Evolutionary conservation across 306 rosid genomes (phyloP).

Genomic region (Medicago lupulina): DNA sequence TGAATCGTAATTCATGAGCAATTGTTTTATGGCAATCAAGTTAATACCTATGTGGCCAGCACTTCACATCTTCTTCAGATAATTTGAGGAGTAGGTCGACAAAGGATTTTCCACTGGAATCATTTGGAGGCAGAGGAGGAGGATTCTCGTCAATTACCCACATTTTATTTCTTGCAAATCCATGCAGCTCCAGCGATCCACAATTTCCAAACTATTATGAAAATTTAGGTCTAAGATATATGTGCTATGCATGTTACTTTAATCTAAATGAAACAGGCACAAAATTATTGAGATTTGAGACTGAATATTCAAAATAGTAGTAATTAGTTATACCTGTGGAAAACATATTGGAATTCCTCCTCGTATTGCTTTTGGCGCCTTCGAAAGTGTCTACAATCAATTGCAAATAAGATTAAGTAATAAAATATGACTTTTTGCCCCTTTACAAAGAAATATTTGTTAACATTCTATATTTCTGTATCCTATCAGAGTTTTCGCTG

Average conservation of each 20-base stretch:
- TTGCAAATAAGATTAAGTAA: constrained; percentile 31
- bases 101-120: constrained; percentile 62
- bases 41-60: constrained; percentile 74
- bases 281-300: constrained; percentile 9
- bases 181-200: constrained; percentile 81
- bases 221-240: constrained; percentile 25
- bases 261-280: no score
- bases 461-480: not conserved
- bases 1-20: not conserved
- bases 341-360: constrained; percentile 93
- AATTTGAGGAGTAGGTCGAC: constrained; percentile 77
- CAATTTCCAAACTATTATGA: constrained; percentile 78
- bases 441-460: no score
- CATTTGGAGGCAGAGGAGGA: constrained; percentile 57
- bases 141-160: constrained; percentile 82
- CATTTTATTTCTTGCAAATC: constrained; percentile 85
- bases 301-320: constrained; percentile 25
- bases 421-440: constrained; percentile 22
- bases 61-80: constrained; percentile 74
- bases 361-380: constrained; percentile 76
- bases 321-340: constrained; percentile 69
- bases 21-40: constrained; percentile 24
- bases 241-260: constrained; percentile 14
- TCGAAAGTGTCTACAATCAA: constrained; percentile 60
- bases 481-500: not conserved